Conservation (phyloP, 179 eudicot species). For the Vitellaria paradoxa region DNA sequence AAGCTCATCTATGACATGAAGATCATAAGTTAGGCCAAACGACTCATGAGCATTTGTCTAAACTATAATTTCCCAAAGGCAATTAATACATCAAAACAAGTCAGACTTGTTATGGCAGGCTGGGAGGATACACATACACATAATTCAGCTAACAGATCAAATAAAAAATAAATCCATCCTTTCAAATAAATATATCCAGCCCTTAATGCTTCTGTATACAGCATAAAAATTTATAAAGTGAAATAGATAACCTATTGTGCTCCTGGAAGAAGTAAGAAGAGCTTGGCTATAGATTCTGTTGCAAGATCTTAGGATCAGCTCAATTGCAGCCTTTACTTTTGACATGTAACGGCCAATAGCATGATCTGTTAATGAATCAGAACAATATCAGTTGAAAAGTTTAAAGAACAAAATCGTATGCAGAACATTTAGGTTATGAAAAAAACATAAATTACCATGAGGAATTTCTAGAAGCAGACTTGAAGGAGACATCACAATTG, state of each 20-base stretch:
- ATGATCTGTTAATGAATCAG: conserved; percentile 58
- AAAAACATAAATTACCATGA: conserved; percentile 60
- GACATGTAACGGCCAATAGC: conserved; percentile 94
- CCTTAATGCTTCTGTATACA: not conserved
- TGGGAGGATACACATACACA: not conserved
- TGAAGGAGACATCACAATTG: conserved; percentile 86
- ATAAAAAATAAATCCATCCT: not conserved
- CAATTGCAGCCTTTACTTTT: conserved; percentile 98
- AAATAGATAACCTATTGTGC: conserved; percentile 64
- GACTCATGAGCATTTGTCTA: not conserved
- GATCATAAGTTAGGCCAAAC: not conserved
- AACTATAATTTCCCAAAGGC: not conserved
- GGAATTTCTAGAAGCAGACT: conserved; percentile 92
- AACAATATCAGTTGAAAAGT: conserved; percentile 3
- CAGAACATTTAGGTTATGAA: conserved; percentile 9
- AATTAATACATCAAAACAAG: not conserved
- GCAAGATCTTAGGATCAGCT: conserved; percentile 86
- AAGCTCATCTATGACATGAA: not conserved
- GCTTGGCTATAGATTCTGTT: conserved; percentile 87
- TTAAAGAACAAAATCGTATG: not conserved
- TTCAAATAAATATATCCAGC: not conserved
- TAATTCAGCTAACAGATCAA: not conserved
- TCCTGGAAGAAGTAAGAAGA: conserved; percentile 92
- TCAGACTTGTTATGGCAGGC: not conserved
- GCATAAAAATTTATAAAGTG: not conserved